Evolutionary conservation across 106 monocot genomes (phyloP).

Genomic region (Cymbidium sinense): DNA sequence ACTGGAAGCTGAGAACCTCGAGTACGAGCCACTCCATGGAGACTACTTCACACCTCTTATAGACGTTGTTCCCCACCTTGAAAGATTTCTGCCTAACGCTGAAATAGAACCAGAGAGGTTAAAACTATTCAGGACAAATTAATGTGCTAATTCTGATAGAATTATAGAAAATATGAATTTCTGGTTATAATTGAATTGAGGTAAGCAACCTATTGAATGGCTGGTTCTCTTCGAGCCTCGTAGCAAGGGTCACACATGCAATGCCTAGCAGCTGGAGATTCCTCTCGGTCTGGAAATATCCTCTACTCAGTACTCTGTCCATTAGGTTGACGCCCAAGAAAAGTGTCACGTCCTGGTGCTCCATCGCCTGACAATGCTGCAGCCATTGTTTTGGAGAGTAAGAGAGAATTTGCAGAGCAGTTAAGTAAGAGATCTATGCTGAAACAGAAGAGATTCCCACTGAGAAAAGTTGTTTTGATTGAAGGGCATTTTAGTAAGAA

Average conservation of each 20-base stretch:
- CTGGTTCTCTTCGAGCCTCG: slow-evolving; percentile 90
- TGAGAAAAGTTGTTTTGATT: too few relatives aligned
- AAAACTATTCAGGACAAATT: not conserved
- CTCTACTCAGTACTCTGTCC: slow-evolving; percentile 68
- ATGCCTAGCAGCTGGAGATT: slow-evolving; percentile 79
- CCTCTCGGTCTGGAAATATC: slow-evolving; percentile 55
- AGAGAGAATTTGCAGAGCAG: not conserved
- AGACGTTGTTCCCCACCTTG: slow-evolving; percentile 48
- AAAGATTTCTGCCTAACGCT: slow-evolving; percentile 56
- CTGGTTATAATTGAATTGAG: not conserved
- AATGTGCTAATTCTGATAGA: not conserved
- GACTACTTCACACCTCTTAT: slow-evolving; percentile 72
- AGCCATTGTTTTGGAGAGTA: not conserved
- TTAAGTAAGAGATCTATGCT: too few relatives aligned
- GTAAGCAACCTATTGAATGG: slow-evolving; percentile 64
- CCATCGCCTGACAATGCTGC: slow-evolving; percentile 52
- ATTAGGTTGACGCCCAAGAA: slow-evolving; percentile 79
- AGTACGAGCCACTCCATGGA: slow-evolving; percentile 95
- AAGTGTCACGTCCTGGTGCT: slow-evolving; percentile 66
- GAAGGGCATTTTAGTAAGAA: not conserved
- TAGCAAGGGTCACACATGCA: slow-evolving; percentile 73
- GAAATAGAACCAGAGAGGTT: not conserved
- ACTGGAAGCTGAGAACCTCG: slow-evolving; percentile 77
- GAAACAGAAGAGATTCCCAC: too few relatives aligned
- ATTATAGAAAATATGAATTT: not conserved